Evolutionary conservation across 371 early-diverging fungal genomes (phyloP), one percentile per base, ranked within the genome.

Genomic region (Gilbertella persicaria): DNA sequence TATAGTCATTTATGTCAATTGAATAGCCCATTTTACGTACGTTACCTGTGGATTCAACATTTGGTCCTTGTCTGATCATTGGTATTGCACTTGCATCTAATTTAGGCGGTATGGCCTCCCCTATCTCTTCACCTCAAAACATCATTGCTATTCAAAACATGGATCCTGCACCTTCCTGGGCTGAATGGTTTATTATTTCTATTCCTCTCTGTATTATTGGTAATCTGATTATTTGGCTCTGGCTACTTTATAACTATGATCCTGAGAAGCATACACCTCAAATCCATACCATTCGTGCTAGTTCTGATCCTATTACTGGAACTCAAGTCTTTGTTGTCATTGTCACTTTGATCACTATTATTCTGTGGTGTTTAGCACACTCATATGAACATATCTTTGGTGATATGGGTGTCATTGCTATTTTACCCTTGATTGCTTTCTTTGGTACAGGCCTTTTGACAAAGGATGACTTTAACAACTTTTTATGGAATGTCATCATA

Each of bases 11-110:
- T 6, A 35, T 20, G 0, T 23, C 30, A 30, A 1, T 30, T 26
- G 20, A 37, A 2, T 71, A 87, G 82, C 88, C 93, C 7, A 88
- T 93, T 41, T 66, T 93, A 38, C 83, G 91, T 30, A 87, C 86
- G 35, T 69, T 91, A 2, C 88, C 89, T 5, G 78, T 69, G 36
- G 77, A 79, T 45, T 84, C 84, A 0, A 51, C 72, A 0, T 90
- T 91, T 69, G 89, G 72, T 3, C 80, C 82, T 14, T 82, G 83
- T 28, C 69, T 93, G 14, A 83, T 93, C 50, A 72, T 93, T 56
- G 93, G 93, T 19, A 90, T 91, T 48, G 91, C 93, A 12, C 66
- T 93, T 25, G 89, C 91, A 0, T 75, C 90, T n/a, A 90, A 93
- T 46, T 76, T 92, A 35, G 93, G 91, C 36, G 91, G 91, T n/a